Evolutionary conservation across 2,329 filamentous ascomycete species (phyloP), one percentile per base, ranked within the genome.

Genomic region (Colletotrichum acutatum): DNA sequence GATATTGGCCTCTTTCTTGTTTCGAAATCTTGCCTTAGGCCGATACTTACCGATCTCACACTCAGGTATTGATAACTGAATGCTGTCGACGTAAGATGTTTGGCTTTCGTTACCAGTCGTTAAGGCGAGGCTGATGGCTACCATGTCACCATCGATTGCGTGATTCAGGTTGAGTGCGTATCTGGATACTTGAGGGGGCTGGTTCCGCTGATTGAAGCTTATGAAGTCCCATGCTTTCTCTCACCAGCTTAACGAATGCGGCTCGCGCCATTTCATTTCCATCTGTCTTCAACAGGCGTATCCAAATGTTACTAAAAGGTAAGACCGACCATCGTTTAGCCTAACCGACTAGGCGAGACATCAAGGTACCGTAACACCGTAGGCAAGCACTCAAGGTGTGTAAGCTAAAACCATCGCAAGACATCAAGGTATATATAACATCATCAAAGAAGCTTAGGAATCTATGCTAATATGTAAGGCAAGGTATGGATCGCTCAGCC

Each of bases 101-200:
- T 34, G 7, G 6, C n/a, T 19, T 5, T 68, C 9, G n/a, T 34
- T 24, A n/a, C 57, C 24, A 14, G 19, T 16, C 22, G 14, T 72
- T 37, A 70, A 65, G 67, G 49, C 66, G 66, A 70, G 54, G 56
- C 66, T 54, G 56, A 60, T 72, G 66, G 60, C 14, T 60, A 70
- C 65, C 65, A 65, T 60, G 54, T 61, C 70, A 70, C 46, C 70
- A 70, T 70, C 70, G 70, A 72, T 72, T 72, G 70, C 70, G 70
- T 72, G 70, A 63, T 72, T 64, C 22, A 32, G 28, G n/a, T 30
- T 14, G 54, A 22, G 24, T 37, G 32, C 30, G n/a, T 19, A 22
- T 53, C 19, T 19, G 42, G 22, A 60, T 72, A 64, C 66, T 64
- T 72, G 30, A 69, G 28, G 7, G 37, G 30, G 37, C 11, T 30